Percentiles rank a stretch among this genome's conserved stretches.
Conservation (phyloP, 345 rosid species). For the Bruguiera parviflora region DNA sequence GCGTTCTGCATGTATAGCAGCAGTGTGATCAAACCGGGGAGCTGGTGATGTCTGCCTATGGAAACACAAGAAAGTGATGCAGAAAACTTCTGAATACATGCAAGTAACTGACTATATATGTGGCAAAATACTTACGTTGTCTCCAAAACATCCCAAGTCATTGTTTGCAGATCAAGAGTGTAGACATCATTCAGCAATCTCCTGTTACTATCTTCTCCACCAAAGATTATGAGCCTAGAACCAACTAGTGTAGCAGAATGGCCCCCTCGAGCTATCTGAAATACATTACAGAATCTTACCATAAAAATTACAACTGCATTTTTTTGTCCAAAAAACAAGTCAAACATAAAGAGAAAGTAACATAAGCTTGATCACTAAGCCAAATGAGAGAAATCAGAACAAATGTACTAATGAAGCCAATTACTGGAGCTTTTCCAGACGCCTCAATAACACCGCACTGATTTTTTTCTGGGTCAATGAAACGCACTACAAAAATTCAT, state of each 20-base stretch:
- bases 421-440: slow-evolving; percentile 80
- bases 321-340: slow-evolving; percentile 1
- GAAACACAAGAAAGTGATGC: slow-evolving; percentile 32
- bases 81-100: slow-evolving; percentile 24
- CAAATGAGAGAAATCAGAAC: not conserved
- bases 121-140: slow-evolving; percentile 52
- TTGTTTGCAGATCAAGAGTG: slow-evolving; percentile 72
- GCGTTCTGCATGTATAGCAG: slow-evolving; percentile 64
- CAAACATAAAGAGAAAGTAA: not conserved
- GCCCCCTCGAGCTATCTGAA: slow-evolving; percentile 90
- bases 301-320: not conserved
- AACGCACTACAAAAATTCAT: slow-evolving; percentile 54
- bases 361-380: not conserved
- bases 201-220: slow-evolving; percentile 86
- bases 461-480: slow-evolving; percentile 64
- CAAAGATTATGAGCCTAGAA: slow-evolving; percentile 71
- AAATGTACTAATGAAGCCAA: not conserved
- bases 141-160: slow-evolving; percentile 76
- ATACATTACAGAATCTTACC: slow-evolving; percentile 20
- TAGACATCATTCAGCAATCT: slow-evolving; percentile 76
- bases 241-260: slow-evolving; percentile 82
- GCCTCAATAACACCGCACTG: slow-evolving; percentile 57
- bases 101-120: not conserved
- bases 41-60: slow-evolving; percentile 93
- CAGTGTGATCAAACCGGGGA: slow-evolving; percentile 95